Conservation (phyloP, 495 filamentous ascomycete species). For the Podospora didyma region DNA sequence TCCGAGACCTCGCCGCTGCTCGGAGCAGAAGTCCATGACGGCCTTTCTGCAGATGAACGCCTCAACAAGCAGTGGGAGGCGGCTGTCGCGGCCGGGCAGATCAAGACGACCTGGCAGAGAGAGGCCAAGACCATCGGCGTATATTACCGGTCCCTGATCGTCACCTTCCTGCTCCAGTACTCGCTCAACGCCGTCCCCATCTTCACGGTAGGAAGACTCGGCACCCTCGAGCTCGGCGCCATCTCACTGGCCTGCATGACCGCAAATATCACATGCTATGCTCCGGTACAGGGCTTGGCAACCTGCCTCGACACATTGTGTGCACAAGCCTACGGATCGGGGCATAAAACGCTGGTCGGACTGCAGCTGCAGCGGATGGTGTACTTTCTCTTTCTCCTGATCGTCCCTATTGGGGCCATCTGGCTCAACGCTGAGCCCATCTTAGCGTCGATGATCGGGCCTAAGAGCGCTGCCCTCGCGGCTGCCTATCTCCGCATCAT, state of each 20-base stretch:
- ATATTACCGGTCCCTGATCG: slow-evolving; percentile 57
- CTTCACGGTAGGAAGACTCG: slow-evolving; percentile 62
- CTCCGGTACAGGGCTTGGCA: slow-evolving; percentile 65
- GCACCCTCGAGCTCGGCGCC: slow-evolving; percentile 60
- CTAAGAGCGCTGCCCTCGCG: slow-evolving; percentile 58
- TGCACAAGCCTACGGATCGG: slow-evolving; percentile 70
- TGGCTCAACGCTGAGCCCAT: slow-evolving; percentile 60
- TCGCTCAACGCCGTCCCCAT: slow-evolving; percentile 67
- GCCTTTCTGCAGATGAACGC: background rate
- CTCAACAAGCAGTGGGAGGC: slow-evolving; percentile 70
- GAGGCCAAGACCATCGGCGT: slow-evolving; percentile 64
- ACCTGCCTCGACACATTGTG: slow-evolving; percentile 73
- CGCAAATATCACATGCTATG: slow-evolving; percentile 70
- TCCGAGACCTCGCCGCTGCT: slow-evolving; percentile 42
- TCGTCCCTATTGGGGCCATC: slow-evolving; percentile 56
- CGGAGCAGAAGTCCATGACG: background rate
- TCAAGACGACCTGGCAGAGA: slow-evolving; percentile 81
- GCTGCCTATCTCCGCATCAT: slow-evolving; percentile 65
- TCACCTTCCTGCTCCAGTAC: slow-evolving; percentile 72
- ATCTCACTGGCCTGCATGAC: slow-evolving; percentile 67
- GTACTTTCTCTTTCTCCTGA: slow-evolving; percentile 58
- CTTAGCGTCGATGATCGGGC: slow-evolving; percentile 54
- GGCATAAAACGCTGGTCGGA: slow-evolving; percentile 64
- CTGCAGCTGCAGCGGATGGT: slow-evolving; percentile 70
- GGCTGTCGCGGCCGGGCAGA: slow-evolving; percentile 67